These are phyloP conservation scores for Phytopythium oedochilum DNA, from an alignment of 352 stramenopile species.

Conservation along the genomic window DNA sequence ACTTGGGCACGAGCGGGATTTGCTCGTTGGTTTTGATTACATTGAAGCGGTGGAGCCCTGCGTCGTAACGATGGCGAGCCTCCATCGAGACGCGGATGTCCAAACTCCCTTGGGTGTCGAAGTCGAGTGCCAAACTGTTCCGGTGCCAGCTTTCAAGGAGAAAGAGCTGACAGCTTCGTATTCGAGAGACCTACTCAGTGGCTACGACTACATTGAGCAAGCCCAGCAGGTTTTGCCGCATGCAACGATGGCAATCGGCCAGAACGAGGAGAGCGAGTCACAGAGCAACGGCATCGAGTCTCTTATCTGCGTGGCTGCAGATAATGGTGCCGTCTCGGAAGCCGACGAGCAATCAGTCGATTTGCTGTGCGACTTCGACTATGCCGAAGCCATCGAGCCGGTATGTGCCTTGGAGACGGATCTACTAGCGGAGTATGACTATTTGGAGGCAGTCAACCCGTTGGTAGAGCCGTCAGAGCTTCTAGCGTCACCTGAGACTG, in stretches of 20 bases:
- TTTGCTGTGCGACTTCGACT: constrained; percentile 25
- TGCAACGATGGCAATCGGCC: not conserved
- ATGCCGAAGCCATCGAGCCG: constrained; percentile 30
- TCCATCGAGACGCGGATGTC: constrained; percentile 1
- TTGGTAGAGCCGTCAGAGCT: not conserved
- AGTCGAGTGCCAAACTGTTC: constrained; percentile 2
- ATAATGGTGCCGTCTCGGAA: not conserved
- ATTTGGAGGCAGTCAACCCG: constrained; percentile 15
- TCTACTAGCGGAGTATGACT: constrained; percentile 21
- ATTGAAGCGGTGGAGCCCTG: constrained; percentile 14
- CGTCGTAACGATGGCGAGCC: not conserved
- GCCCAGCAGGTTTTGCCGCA: not conserved
- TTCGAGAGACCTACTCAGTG: not conserved
- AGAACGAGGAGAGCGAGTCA: not conserved
- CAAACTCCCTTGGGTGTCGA: not conserved
- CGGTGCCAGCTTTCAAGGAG: not conserved
- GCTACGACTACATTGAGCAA: constrained; percentile 1
- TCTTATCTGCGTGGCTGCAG: not conserved
- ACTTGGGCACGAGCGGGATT: constrained; percentile 7
- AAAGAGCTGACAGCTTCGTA: not conserved
- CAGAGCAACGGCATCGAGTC: not conserved
- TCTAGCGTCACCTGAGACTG: not conserved
- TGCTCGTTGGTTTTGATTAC: constrained; percentile 31
- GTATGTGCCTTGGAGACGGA: constrained; percentile 5
- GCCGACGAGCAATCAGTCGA: constrained; percentile 1